These are phyloP conservation scores for Trametes gibbosa DNA, from an alignment of 768 basidiomycete genomes.

Conservation along the genomic window DNA sequence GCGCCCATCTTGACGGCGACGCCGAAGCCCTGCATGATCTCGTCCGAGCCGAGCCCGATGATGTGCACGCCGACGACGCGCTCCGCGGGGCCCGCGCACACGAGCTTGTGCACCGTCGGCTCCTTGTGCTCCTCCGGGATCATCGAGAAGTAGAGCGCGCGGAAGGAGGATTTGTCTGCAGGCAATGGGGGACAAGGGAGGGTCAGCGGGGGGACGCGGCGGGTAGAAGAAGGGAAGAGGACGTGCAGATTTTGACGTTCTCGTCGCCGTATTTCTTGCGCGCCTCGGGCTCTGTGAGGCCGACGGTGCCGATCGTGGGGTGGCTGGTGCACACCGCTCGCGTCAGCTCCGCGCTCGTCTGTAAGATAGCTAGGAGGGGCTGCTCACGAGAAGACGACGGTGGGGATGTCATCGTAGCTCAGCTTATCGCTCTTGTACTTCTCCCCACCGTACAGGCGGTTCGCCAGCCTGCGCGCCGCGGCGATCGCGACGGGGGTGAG, in stretches of 20 bases:
- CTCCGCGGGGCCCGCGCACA: constrained; percentile 85
- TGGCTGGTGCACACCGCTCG: constrained; percentile 54
- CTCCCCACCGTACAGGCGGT: constrained; percentile 85
- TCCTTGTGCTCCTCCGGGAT: constrained; percentile 88
- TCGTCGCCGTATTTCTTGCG: constrained; percentile 83
- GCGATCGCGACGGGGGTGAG: constrained; percentile 98
- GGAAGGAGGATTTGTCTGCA: constrained; percentile 76
- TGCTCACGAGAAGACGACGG: constrained; percentile 94
- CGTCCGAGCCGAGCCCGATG: constrained; percentile 89
- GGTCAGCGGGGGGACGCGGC: background rate
- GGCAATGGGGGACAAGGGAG: background rate
- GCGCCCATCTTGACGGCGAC: constrained; percentile 98
- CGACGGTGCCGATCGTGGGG: constrained; percentile 93
- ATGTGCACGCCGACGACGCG: constrained; percentile 96
- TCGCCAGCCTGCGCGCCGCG: constrained; percentile 84
- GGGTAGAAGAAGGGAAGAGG: background rate
- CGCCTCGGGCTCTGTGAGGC: constrained; percentile 91
- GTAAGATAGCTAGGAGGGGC: constrained; percentile 1
- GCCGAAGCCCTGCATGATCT: constrained; percentile 92
- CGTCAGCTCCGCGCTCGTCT: background rate
- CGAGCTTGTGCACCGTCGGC: constrained; percentile 90
- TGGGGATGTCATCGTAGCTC: constrained; percentile 85
- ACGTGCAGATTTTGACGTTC: constrained; percentile 86
- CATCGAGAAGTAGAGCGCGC: constrained; percentile 90
- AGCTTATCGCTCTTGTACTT: constrained; percentile 87